These are phyloP conservation scores for Talaromyces wortmannii DNA, from an alignment of 495 filamentous ascomycete genomes.

Conservation along the genomic window DNA sequence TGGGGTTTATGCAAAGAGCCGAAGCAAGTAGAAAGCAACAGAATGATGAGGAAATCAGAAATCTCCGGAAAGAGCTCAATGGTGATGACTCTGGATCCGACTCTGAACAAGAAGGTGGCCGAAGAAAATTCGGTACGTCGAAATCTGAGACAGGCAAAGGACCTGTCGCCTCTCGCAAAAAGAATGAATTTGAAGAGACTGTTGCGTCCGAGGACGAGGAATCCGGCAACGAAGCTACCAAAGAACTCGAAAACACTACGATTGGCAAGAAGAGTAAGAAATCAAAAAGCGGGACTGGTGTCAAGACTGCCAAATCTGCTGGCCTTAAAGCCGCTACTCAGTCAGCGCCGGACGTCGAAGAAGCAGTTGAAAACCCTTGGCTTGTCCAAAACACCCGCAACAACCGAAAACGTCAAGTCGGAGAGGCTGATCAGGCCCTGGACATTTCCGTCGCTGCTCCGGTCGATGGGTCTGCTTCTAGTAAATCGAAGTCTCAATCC, in stretches of 20 bases:
- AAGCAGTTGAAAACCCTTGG: constrained; percentile 42
- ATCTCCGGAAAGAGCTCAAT: constrained; percentile 65
- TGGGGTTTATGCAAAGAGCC: constrained; percentile 92
- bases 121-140: constrained; percentile 53
- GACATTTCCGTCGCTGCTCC: constrained; percentile 31
- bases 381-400: constrained; percentile 31
- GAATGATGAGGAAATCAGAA: constrained; percentile 75
- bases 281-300: background rate
- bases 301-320: background rate
- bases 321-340: constrained; percentile 1
- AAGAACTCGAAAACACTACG: background rate
- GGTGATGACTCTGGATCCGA: constrained; percentile 46
- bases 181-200: constrained; percentile 56
- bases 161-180: constrained; percentile 13
- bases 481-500: constrained; percentile 11
- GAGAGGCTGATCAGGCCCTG: constrained; percentile 26
- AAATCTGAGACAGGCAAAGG: constrained; percentile 13
- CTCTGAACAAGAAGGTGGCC: constrained; percentile 51
- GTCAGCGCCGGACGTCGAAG: constrained; percentile 10
- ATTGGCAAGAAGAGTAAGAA: background rate
- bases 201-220: constrained; percentile 47
- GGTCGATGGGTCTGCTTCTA: constrained; percentile 10
- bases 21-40: constrained; percentile 67
- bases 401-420: constrained; percentile 22
- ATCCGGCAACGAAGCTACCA: constrained; percentile 14